phyloP scores from a whole-genome alignment of 306 rosid species.

The Quercus wislizeni region DNA sequence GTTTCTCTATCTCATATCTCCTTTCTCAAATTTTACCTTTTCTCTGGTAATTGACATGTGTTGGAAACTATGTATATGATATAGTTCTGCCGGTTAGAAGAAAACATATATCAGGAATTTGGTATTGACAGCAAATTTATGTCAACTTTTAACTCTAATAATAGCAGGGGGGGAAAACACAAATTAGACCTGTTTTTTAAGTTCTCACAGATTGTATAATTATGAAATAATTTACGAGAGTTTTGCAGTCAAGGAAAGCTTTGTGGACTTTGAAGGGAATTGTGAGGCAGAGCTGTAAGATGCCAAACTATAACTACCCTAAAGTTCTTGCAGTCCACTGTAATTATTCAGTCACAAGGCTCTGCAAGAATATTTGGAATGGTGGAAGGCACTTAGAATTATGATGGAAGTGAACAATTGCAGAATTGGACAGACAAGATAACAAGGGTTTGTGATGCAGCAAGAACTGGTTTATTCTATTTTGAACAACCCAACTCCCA shows the following conservation, averaged over 20 bases:
- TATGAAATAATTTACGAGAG: neutral
- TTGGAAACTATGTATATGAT: neutral
- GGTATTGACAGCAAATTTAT: neutral
- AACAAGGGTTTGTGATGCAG: constrained; percentile 41
- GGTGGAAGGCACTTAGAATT: constrained; percentile 37
- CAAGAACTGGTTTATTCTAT: neutral
- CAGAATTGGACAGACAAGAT: constrained; percentile 54
- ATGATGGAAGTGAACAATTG: constrained; percentile 20
- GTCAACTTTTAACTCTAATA: constrained; percentile 4
- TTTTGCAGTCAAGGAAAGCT: constrained; percentile 78
- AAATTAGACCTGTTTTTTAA: neutral
- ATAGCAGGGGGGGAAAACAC: constrained; percentile 31
- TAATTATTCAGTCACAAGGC: constrained; percentile 71
- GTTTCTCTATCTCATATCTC: constrained; percentile 1
- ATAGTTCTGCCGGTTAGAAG: neutral
- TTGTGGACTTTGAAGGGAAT: constrained; percentile 85
- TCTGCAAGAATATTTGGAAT: constrained; percentile 61
- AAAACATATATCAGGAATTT: neutral
- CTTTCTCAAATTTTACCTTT: neutral
- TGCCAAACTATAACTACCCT: constrained; percentile 84
- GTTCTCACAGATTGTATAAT: neutral
- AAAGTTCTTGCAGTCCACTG: constrained; percentile 77
- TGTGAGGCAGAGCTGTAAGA: constrained; percentile 85
- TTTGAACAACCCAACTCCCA: neutral
- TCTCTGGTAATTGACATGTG: neutral